These are phyloP conservation scores for Tripterygium wilfordii DNA, from an alignment of 177 flowering plant genomes.

Conservation along the genomic window DNA sequence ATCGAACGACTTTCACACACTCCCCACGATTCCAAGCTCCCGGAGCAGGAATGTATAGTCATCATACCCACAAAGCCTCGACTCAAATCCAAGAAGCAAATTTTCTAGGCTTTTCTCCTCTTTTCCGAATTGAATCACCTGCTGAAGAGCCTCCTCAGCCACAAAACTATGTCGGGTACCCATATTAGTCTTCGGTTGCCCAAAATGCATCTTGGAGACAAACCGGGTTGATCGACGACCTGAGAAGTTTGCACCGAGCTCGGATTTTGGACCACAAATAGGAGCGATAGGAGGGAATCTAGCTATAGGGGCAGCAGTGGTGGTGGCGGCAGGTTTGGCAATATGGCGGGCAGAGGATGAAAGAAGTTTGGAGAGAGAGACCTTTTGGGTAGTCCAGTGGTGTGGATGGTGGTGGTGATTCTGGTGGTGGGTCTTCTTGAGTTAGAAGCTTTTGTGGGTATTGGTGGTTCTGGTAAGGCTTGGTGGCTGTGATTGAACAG, in stretches of 20 bases:
- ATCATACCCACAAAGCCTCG: conserved; percentile 59
- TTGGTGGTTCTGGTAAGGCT: conserved; percentile 40
- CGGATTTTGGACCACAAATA: conserved; percentile 27
- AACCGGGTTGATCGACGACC: conserved; percentile 88
- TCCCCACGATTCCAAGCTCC: conserved; percentile 88
- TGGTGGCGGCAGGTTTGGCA: conserved; percentile 15
- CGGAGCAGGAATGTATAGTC: conserved; percentile 75
- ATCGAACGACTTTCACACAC: conserved; percentile 47
- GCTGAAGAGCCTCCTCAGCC: conserved; percentile 72
- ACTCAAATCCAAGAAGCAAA: conserved; percentile 36
- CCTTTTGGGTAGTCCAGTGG: conserved; percentile 17
- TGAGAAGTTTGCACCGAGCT: conserved; percentile 62
- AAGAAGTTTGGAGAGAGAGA: conserved; percentile 25
- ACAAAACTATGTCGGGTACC: conserved; percentile 45
- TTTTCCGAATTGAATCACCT: conserved; percentile 19
- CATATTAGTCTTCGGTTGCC: conserved; percentile 48
- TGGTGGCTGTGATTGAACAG: conserved; percentile 52
- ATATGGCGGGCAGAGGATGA: conserved; percentile 17
- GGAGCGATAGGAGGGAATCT: conserved; percentile 33
- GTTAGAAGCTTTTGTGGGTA: conserved; percentile 21
- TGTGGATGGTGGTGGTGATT: conserved; percentile 20
- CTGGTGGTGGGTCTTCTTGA: conserved; percentile 21
- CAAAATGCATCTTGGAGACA: conserved; percentile 78
- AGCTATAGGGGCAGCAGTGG: conserved; percentile 27
- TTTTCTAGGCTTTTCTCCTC: conserved; percentile 29